Conservation (phyloP, 169 alveolate species). For the Cryptosporidium muris region DNA sequence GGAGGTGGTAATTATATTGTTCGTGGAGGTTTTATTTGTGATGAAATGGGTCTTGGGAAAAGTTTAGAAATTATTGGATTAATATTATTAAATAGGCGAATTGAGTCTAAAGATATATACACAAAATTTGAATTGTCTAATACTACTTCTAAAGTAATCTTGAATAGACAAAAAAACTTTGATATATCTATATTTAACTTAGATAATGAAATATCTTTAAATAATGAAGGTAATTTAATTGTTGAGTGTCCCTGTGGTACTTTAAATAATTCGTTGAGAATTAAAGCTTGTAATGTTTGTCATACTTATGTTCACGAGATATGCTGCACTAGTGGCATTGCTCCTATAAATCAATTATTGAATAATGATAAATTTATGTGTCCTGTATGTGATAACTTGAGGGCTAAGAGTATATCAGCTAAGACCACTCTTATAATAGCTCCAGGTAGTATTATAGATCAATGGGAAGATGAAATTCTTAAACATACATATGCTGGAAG, state of each 20-base stretch:
- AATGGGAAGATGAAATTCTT: slow-evolving; percentile 51
- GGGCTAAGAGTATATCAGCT: not conserved
- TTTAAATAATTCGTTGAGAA: not conserved
- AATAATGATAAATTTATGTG: not conserved
- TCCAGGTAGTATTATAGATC: slow-evolving; percentile 64
- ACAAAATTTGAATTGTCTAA: not conserved
- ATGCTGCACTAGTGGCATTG: slow-evolving; percentile 12
- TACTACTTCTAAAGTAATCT: not conserved
- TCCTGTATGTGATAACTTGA: slow-evolving; percentile 25
- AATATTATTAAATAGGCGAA: slow-evolving; percentile 12
- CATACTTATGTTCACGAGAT: slow-evolving; percentile 4
- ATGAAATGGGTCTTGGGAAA: slow-evolving; percentile 69
- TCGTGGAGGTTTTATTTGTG: slow-evolving; percentile 57
- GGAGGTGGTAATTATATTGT: slow-evolving; percentile 52
- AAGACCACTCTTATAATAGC: slow-evolving; percentile 39
- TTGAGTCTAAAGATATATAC: not conserved
- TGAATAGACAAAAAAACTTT: not conserved
- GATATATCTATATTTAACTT: not conserved
- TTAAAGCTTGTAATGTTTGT: slow-evolving; percentile 11
- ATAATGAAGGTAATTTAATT: not conserved
- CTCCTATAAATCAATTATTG: not conserved
- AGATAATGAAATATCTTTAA: not conserved
- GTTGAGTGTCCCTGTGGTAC: slow-evolving; percentile 68
- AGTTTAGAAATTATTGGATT: slow-evolving; percentile 51
- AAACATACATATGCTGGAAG: slow-evolving; percentile 24